Base-by-base conservation (phyloP, 352 stramenopile genomes). In the Globisporangium paddicum region DNA sequence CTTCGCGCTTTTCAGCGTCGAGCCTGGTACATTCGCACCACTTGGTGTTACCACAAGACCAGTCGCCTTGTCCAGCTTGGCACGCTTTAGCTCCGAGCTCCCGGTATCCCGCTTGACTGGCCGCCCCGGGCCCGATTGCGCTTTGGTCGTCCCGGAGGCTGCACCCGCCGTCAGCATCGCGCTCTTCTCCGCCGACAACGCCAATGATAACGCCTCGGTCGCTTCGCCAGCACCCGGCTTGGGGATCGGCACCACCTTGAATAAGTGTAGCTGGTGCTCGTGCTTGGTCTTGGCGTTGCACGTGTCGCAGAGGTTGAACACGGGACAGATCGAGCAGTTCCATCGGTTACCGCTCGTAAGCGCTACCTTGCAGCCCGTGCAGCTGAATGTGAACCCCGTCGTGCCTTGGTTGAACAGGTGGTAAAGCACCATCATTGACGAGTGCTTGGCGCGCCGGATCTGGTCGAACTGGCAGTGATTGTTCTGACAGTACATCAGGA, bases 321-420 rank as follows among this genome's bases (percentile, higher is more conserved):
- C 89, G 18, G 90, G 89, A 67, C 96, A 98, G 30, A 95, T 97
- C 1, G 92, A 95, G 64, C 95, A 99, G 66, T 98, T 97, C 82
- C 93, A 99, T 21, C 95, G 86, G 57, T 97, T 96, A 6, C 95
- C 96, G 63, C 78, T 85, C n/a, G 98, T 73, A 64, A 99, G 90
- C 61, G 98, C 96, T 35, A 86, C 80, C 42, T 95, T 94, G 72
- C 96, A 99, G 14, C 89, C 81, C 3, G 85, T 93, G 74, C 97
- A 99, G 58, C 97, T 96, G 60, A 98, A 97, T 40, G 97, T 95
- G 78, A 99, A 99, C 40, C 98, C 98, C 11, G 96, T 98, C 35
- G 94, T 98, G 67, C 98, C 95, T 56, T 95, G 88, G 62, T 97
- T 96, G 64, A 96, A 91, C 66, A 93, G 69, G 58, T 94, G 86